Conservation (phyloP, 2,329 filamentous ascomycete species). For the Cladosporium sp. region DNA sequence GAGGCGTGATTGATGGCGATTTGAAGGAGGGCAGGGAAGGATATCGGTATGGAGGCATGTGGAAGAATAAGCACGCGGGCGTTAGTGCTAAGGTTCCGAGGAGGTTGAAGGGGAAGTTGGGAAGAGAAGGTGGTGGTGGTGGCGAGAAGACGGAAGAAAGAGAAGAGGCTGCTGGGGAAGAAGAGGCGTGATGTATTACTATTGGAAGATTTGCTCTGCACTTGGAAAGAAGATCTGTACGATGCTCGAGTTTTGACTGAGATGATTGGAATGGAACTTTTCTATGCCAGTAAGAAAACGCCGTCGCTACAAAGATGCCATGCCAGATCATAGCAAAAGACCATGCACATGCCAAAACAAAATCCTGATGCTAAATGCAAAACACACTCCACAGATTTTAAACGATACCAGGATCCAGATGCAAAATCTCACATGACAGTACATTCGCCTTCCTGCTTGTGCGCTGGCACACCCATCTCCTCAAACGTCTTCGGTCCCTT, state of each 20-base stretch:
- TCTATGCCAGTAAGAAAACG: no score
- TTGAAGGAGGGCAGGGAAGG: constrained; percentile 30
- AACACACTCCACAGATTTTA: background rate
- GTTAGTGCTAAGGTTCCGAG: constrained; percentile 12
- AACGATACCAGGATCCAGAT: background rate
- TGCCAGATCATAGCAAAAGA: background rate
- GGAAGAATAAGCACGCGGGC: constrained; percentile 24
- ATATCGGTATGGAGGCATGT: constrained; percentile 38
- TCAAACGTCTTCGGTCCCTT: constrained; percentile 95
- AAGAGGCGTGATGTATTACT: background rate
- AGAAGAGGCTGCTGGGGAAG: background rate
- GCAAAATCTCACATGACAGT: constrained; percentile 42
- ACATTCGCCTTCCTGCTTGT: constrained; percentile 83
- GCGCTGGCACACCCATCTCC: constrained; percentile 90
- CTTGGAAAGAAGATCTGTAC: no score
- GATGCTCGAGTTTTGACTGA: no score
- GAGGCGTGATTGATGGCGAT: constrained; percentile 40
- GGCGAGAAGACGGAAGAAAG: background rate
- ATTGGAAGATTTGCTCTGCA: no score
- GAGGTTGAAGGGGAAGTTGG: constrained; percentile 12
- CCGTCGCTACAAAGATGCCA: no score
- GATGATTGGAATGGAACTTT: no score
- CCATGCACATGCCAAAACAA: background rate
- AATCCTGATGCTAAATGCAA: background rate
- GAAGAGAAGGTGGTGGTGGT: background rate